A percentile compares a stretch with the other conserved stretches of the same genome.
Evolutionary conservation across 305 asterid genomes (phyloP).

Genomic region (Solanum hybrid): DNA sequence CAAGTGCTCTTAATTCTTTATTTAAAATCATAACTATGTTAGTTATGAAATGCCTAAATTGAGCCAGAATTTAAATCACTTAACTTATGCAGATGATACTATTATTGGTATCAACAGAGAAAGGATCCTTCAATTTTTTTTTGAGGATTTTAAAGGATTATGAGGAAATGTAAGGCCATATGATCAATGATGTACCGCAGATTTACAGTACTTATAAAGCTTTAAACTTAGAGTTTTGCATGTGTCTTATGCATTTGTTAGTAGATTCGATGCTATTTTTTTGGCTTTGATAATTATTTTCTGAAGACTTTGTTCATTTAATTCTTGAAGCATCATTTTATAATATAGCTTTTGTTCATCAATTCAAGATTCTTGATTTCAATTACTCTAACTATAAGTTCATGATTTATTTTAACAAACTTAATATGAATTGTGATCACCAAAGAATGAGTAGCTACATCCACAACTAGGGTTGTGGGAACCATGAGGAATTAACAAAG

Average conservation of each 20-base stretch:
- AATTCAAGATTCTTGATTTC: background rate
- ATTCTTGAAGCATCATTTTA: background rate
- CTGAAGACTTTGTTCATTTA: background rate
- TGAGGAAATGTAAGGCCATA: background rate
- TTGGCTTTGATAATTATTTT: background rate
- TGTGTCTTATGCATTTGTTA: background rate
- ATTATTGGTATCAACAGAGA: background rate
- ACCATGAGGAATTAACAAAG: background rate
- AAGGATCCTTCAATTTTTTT: background rate
- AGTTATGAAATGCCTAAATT: background rate
- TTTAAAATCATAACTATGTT: background rate
- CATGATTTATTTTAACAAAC: background rate
- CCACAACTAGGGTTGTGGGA: background rate
- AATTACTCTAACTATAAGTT: too few relatives aligned
- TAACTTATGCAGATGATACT: background rate
- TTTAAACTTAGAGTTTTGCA: background rate
- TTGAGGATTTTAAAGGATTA: background rate
- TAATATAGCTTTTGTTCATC: background rate
- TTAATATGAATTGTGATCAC: background rate
- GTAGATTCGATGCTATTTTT: background rate
- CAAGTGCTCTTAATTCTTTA: background rate
- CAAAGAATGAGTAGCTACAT: background rate
- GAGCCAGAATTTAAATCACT: background rate
- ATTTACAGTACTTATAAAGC: background rate
- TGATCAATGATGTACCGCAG: background rate